Conservation (phyloP, 805 yeast genomes). For the Myxozyma monticola region DNA sequence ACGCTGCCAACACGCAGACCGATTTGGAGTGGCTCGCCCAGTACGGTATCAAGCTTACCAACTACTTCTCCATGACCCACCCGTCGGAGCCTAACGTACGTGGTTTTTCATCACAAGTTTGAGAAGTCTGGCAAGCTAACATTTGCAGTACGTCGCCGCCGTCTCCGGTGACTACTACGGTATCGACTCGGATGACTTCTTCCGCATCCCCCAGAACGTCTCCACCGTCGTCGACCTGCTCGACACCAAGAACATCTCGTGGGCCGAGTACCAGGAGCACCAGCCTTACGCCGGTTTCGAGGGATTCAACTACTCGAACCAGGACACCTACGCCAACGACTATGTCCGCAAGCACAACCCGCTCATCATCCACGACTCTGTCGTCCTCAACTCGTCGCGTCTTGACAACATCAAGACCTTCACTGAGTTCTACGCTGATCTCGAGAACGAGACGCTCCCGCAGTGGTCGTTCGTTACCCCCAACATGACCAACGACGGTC, state of each 20-base stretch:
- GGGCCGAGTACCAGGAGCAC: conserved; percentile 58
- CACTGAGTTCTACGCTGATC: conserved; percentile 47
- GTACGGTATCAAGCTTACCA: conserved; percentile 49
- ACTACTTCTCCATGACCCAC: conserved; percentile 55
- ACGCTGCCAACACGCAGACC: conserved; percentile 50
- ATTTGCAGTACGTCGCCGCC: conserved; percentile 44
- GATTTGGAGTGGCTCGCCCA: conserved; percentile 47
- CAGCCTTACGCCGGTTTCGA: conserved; percentile 54
- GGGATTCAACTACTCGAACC: conserved; percentile 50
- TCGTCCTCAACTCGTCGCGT: conserved; percentile 42
- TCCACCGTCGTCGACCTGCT: conserved; percentile 52
- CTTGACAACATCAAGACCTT: conserved; percentile 50
- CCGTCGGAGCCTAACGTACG: conserved; percentile 53
- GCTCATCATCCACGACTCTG: conserved; percentile 46
- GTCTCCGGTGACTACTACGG: conserved; percentile 56
- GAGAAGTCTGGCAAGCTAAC: background rate
- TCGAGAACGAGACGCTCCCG: conserved; percentile 46
- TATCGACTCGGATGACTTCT: conserved; percentile 49
- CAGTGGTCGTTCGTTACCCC: conserved; percentile 58
- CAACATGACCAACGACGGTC: conserved; percentile 56
- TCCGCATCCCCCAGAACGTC: conserved; percentile 47
- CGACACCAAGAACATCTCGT: conserved; percentile 48
- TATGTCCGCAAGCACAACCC: conserved; percentile 58
- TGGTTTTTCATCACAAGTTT: background rate
- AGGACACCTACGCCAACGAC: conserved; percentile 46